These are phyloP conservation scores for Rhipidocladum racemiflorum DNA, from an alignment of 176 grass and related monocot species.

Conservation along the genomic window DNA sequence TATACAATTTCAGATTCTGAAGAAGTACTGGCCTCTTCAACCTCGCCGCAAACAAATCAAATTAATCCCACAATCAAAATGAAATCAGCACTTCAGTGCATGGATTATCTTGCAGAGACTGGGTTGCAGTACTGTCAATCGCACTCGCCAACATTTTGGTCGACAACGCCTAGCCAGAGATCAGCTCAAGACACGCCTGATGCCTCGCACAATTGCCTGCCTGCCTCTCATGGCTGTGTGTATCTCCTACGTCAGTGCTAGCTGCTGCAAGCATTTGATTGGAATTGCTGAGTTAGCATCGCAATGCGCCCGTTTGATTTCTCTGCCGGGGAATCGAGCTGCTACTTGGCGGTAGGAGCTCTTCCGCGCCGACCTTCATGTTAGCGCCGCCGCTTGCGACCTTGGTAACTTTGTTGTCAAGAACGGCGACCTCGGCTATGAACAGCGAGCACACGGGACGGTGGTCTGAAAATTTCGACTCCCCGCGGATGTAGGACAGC, in stretches of 20 bases:
- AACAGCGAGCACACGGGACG: constrained; percentile 73
- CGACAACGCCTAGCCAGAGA: not conserved
- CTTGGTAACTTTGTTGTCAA: constrained; percentile 34
- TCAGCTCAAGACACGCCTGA: not conserved
- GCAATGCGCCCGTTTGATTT: too few species aligned
- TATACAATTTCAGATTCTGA: too few species aligned
- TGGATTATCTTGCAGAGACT: too few species aligned
- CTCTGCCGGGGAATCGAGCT: too few species aligned
- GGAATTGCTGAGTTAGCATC: not conserved
- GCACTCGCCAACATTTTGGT: too few species aligned
- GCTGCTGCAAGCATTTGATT: not conserved
- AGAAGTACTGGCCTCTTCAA: too few species aligned
- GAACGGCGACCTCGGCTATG: constrained; percentile 57
- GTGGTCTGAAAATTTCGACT: constrained; percentile 93
- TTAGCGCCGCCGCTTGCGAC: constrained; percentile 42
- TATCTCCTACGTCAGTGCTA: not conserved
- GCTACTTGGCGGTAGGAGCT: constrained; percentile 27
- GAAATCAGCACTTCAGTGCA: too few species aligned
- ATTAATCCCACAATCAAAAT: too few species aligned
- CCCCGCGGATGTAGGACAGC: constrained; percentile 74
- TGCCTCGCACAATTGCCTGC: not conserved
- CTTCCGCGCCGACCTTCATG: constrained; percentile 84
- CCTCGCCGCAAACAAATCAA: too few species aligned
- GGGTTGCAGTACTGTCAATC: not conserved
- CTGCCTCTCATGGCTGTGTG: not conserved